A percentile compares a stretch with the other conserved stretches of the same genome.
Evolutionary conservation across 257 asterid species (phyloP).

Genomic region (Apocynum venetum): DNA sequence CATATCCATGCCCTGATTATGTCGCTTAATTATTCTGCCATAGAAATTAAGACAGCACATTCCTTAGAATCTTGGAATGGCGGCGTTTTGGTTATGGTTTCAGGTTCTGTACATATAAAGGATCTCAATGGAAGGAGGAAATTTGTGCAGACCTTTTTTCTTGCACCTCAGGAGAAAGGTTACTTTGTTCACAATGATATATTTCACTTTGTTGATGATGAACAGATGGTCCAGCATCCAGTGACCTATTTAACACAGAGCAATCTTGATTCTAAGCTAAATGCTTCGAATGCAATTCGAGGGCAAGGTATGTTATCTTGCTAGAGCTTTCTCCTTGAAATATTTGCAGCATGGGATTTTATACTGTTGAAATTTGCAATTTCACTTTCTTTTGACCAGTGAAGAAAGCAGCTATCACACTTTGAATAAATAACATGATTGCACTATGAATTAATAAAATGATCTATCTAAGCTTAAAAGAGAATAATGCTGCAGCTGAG

Average conservation of each 20-base stretch:
- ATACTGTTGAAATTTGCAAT: neutral
- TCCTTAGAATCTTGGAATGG: conserved; percentile 92
- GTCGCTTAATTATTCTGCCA: conserved; percentile 69
- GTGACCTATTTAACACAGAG: conserved; percentile 57
- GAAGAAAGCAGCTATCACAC: neutral
- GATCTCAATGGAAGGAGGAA: conserved; percentile 63
- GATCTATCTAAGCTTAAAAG: neutral
- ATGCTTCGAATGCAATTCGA: conserved; percentile 44
- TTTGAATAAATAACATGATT: neutral
- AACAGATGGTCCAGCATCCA: conserved; percentile 64
- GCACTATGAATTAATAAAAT: neutral
- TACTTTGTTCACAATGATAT: conserved; percentile 84
- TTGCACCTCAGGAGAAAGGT: conserved; percentile 97
- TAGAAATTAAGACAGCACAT: conserved; percentile 88
- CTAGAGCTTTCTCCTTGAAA: neutral
- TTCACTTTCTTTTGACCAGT: neutral
- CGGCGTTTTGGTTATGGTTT: conserved; percentile 91
- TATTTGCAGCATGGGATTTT: neutral
- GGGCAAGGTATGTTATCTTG: conserved; percentile 58
- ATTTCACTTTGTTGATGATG: conserved; percentile 81
- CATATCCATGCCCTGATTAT: conserved; percentile 74
- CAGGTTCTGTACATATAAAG: conserved; percentile 66
- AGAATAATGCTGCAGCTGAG: neutral
- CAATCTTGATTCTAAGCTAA: conserved; percentile 55
- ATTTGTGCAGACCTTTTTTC: conserved; percentile 86